A percentile compares a stretch with the other conserved stretches of the same genome.
Evolutionary conservation across 2,329 filamentous ascomycete species (phyloP).

Genomic region (Juglanconis sp.): DNA sequence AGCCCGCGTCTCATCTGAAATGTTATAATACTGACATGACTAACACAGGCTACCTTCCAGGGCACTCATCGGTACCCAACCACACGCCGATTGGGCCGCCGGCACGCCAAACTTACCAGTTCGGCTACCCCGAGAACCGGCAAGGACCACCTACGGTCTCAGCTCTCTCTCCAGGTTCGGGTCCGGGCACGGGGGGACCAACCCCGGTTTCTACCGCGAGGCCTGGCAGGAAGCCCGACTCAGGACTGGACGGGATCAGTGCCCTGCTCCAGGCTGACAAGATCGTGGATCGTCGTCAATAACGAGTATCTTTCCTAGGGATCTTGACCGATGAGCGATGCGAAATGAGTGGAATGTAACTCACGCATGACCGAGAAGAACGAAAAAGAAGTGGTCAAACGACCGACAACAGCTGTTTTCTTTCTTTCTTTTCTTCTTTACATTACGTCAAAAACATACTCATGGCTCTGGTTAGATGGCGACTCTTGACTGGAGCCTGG

Average conservation of each 20-base stretch:
- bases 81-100: not conserved
- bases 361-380: not conserved
- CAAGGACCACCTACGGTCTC: conserved; percentile 1
- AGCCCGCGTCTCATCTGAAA: not conserved
- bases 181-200: not conserved
- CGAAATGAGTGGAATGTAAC: not conserved
- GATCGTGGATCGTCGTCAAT: conserved; percentile 46
- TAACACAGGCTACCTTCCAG: conserved; percentile 22
- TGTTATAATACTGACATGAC: not conserved
- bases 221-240: conserved; percentile 25
- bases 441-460: not conserved
- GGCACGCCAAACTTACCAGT: conserved; percentile 11
- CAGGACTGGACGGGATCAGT: conserved; percentile 53
- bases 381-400: not conserved
- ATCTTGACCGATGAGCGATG: no score
- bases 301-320: not conserved
- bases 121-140: not conserved
- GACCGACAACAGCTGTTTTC: not conserved
- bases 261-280: conserved; percentile 58
- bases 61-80: conserved; percentile 2
- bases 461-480: not conserved
- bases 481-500: not conserved
- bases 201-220: conserved; percentile 11
- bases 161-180: conserved; percentile 23
- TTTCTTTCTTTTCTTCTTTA: not conserved